A percentile compares a stretch with the other conserved stretches of the same genome.
Evolutionary conservation across 1,139 yeast genomes (phyloP).

Genomic region (Torulaspora globosa): DNA sequence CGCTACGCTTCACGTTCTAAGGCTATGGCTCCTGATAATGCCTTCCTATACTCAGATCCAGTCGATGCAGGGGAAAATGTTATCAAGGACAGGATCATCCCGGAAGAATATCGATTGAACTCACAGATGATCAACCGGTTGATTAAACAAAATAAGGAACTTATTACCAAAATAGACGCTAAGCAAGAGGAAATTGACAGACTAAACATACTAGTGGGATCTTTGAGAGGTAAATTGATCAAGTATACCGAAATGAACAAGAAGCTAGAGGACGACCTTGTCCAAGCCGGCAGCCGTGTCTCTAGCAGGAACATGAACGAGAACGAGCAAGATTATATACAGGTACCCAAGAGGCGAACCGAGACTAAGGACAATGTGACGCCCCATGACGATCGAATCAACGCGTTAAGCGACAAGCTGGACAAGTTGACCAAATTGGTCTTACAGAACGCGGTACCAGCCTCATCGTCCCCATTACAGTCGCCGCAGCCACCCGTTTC

Average conservation of each 20-base stretch:
- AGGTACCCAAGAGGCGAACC: conserved; percentile 16
- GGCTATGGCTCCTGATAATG: conserved; percentile 8
- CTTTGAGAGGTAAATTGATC: conserved; percentile 28
- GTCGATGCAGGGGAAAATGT: conserved; percentile 5
- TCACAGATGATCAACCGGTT: conserved; percentile 28
- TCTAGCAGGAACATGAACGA: conserved; percentile 12
- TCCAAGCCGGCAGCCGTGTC: conserved; percentile 8
- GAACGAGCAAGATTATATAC: conserved; percentile 16
- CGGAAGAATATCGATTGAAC: conserved; percentile 28
- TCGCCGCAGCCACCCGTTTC: conserved; percentile 6
- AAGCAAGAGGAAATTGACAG: conserved; percentile 29
- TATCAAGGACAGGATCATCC: conserved; percentile 23
- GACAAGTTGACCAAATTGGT: conserved; percentile 22
- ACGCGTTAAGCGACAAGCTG: conserved; percentile 21
- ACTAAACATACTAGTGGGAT: conserved; percentile 27
- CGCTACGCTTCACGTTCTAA: conserved; percentile 19
- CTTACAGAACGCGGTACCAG: conserved; percentile 8
- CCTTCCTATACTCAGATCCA: conserved; percentile 13
- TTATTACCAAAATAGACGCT: conserved; percentile 21
- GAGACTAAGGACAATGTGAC: conserved; percentile 1
- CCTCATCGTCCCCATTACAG: conserved; percentile 7
- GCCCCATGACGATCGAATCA: conserved; percentile 17
- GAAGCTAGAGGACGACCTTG: conserved; percentile 16
- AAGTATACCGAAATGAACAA: conserved; percentile 30
- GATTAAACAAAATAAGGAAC: conserved; percentile 28